Conservation (phyloP, 495 filamentous ascomycete genomes). For the Bathelium albidoporum region DNA sequence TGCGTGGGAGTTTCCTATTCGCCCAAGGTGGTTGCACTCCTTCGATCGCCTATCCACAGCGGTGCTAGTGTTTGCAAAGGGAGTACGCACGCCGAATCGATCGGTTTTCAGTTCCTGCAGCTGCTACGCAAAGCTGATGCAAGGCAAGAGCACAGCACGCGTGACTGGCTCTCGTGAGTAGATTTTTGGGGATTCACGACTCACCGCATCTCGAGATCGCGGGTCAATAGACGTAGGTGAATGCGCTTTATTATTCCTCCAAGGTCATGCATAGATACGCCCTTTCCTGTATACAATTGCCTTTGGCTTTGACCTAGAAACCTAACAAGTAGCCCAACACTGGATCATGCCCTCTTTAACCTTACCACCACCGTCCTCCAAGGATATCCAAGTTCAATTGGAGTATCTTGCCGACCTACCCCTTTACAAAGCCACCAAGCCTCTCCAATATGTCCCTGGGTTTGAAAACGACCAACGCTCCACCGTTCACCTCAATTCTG, state of each 20-base stretch:
- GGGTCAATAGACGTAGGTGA: not conserved
- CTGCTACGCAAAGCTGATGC: not conserved
- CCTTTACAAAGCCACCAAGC: constrained; percentile 14
- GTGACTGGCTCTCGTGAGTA: not conserved
- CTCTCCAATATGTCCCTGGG: constrained; percentile 15
- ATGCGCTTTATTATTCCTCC: not conserved
- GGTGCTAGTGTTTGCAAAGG: no score
- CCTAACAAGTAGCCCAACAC: not conserved
- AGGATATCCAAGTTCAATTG: constrained; percentile 14
- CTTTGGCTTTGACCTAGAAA: not conserved
- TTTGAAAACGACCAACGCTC: constrained; percentile 12
- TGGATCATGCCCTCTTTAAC: not conserved
- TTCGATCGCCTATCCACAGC: not conserved
- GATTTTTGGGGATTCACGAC: no score
- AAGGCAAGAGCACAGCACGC: not conserved
- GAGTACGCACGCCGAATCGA: not conserved
- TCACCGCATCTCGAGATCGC: not conserved
- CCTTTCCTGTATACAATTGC: not conserved
- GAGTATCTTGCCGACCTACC: constrained; percentile 15
- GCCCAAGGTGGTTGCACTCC: not conserved
- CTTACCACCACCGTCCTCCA: not conserved
- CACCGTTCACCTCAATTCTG: constrained; percentile 14
- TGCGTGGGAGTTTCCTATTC: not conserved
- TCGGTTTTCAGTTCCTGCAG: not conserved
- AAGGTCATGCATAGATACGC: not conserved